Conservation (phyloP, 108 stramenopile genomes). For the Asterionellopsis glacialis region DNA sequence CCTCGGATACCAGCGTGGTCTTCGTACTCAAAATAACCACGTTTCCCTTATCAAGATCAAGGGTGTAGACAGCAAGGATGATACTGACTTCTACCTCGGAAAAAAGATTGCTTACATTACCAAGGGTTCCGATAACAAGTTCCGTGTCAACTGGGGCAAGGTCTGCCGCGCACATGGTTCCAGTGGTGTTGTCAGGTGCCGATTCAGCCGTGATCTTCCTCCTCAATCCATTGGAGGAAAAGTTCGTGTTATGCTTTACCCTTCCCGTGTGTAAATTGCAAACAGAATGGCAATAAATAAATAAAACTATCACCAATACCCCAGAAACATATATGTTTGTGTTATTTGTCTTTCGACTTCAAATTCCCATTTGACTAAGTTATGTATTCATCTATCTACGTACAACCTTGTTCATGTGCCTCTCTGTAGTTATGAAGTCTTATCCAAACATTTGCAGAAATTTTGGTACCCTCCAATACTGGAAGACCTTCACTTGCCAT, state of each 20-base stretch:
- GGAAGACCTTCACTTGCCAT: constrained; percentile 29
- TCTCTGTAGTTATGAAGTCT: constrained; percentile 27
- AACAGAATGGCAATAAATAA: background rate
- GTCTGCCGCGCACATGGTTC: constrained; percentile 94
- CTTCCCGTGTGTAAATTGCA: constrained; percentile 45
- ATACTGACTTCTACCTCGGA: constrained; percentile 95
- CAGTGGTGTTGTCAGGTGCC: constrained; percentile 97
- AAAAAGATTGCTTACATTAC: constrained; percentile 99
- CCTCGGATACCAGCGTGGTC: constrained; percentile 97
- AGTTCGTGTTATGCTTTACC: constrained; percentile 91
- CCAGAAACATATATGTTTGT: too few relatives aligned
- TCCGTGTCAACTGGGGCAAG: constrained; percentile 98
- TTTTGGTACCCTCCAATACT: constrained; percentile 2
- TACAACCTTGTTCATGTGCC: constrained; percentile 25
- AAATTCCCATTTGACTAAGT: background rate
- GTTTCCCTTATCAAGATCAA: constrained; percentile 97
- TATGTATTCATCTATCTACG: constrained; percentile 7
- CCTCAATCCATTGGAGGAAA: constrained; percentile 90
- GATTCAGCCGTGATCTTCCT: constrained; percentile 94
- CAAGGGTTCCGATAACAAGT: constrained; percentile 91
- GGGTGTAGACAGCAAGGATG: constrained; percentile 91
- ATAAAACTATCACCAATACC: too few relatives aligned
- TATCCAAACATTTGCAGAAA: constrained; percentile 16
- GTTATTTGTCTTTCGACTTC: background rate
- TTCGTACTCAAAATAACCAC: constrained; percentile 94